Base-by-base conservation (phyloP, 208 protist species). In the Acanthamoeba sp. region DNA sequence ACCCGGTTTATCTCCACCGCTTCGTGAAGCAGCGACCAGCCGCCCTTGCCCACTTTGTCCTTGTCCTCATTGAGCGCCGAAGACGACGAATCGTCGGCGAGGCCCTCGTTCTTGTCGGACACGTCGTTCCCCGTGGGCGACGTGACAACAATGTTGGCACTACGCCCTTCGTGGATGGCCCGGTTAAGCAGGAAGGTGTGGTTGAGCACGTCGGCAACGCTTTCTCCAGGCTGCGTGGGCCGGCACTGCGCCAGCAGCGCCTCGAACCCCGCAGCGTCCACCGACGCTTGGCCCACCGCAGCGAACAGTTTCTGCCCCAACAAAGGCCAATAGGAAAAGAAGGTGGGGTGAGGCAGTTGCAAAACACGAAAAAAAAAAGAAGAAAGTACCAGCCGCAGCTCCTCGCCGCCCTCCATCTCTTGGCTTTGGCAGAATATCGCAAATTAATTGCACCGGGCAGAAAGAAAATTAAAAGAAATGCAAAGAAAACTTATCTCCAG, bases 1-100 rank as follows among this genome's bases (percentile, higher is more conserved):
- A 34, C 42, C 7, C 73, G 73, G 42, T 84, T 84, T 40, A 55
- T 55, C 42, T 45, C 40, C n/a, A 84, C 73, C 27, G 73, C 73
- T 84, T 84, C 73, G 24, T 84, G 73, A n/a, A 84, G n/a, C 73
- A 84, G 73, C 16, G 73, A 84, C 73, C 73, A 84, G 34, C 73
- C 73, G 55, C 42, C 27, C 34, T 80, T 14, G 36, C 48, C 48
- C 20, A 36, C 0, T 45, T 80, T 7, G 24, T 9, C 0, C 40
- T 42, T 12, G 18, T 80, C 14, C n/a, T 80, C 24, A 20, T 48
- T 12, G 9, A 24, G 71, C 20, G 29, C 27, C 7, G 29, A 0
- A 20, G 36, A 7, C 18, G 16, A 80, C 2, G 36, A 36, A 20
- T 48, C 29, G 45, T 3, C 45, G 48, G 48, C 10, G 48, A 18